Evolutionary conservation across 805 yeast genomes (phyloP), one percentile per base, ranked within the genome.

Genomic region (Komagataella pastoris): DNA sequence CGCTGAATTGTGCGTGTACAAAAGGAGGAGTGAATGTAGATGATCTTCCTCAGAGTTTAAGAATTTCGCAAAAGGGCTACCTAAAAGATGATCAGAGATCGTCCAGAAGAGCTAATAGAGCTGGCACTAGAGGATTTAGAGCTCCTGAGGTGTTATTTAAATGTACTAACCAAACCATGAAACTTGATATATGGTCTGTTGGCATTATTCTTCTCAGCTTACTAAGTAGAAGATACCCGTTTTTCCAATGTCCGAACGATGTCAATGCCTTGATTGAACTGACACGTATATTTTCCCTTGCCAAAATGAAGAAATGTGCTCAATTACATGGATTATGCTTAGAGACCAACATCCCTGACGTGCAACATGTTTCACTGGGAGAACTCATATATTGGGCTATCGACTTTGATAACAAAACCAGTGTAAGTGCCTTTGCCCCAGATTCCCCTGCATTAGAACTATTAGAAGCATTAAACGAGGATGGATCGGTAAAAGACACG

Each of bases 111-210:
- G 98, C 98, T 0, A 93, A 93, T 61, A 80, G 99, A 59, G 99
- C 99, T 17, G 97, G 97, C 7, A 89, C 97, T 1, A 74, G 97
- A 58, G 97, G 97, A 0, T 89, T 89, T 61, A 74, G 97, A 58
- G 96, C 97, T 0, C 97, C 97, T 0, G 97, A 89, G 63, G 97
- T 89, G 3, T 69, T 90, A 51, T 75, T 88, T 66, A 88, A 88
- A 63, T 89, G 97, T 65, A 77, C 85, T 1, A 81, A 85, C 53
- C 97, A 89, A 68, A 75, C 85, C 3, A 78, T 86, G 5, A 85
- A 83, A 63, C 79, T 89, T 47, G 97, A 89, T 65, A 77, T 88
- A 7, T 89, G 97, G 97, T 83, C 96, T 1, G 95, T 88, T 0
- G 97, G 97, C 2, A 88, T 89, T 10, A 85, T 90, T 54, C 74